phyloP scores from a whole-genome alignment of 352 stramenopile species.

The Phytophthora podocarpi region DNA sequence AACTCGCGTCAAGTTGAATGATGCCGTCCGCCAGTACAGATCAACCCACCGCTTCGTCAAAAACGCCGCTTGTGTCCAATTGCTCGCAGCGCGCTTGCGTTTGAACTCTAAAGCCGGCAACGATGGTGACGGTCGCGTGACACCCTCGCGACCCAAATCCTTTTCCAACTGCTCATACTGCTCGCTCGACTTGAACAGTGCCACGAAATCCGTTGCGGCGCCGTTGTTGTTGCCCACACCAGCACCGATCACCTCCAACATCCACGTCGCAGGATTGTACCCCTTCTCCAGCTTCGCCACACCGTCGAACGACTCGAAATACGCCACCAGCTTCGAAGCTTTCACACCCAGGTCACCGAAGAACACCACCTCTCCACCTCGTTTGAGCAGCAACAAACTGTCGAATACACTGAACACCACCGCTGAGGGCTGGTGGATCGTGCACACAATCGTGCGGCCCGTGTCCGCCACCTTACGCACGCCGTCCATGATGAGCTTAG shows the following conservation, averaged over 20 bases:
- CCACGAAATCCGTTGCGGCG: conserved; percentile 5
- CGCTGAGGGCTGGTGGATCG: conserved; percentile 20
- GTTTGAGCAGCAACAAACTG: conserved; percentile 21
- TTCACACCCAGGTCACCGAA: conserved; percentile 10
- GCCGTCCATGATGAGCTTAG: conserved; percentile 76
- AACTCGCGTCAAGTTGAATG: conserved; percentile 22
- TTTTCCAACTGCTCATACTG: neutral
- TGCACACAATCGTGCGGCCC: conserved; percentile 43
- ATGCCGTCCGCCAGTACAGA: conserved; percentile 21
- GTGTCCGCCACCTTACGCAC: conserved; percentile 74
- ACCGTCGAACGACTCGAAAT: conserved; percentile 21
- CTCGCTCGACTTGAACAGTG: conserved; percentile 9
- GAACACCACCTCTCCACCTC: conserved; percentile 18
- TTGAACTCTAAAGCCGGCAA: neutral
- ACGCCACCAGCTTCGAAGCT: conserved; percentile 4
- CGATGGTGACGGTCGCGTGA: conserved; percentile 6
- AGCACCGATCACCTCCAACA: conserved; percentile 24
- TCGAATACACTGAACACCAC: conserved; percentile 21
- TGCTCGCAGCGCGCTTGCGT: conserved; percentile 4
- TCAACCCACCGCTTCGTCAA: conserved; percentile 24
- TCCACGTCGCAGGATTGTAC: conserved; percentile 24
- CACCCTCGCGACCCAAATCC: conserved; percentile 4
- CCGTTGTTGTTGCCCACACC: conserved; percentile 12
- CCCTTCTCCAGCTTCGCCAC: neutral
- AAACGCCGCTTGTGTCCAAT: conserved; percentile 12